Base-by-base conservation (phyloP, 2,329 filamentous ascomycete species). In the Meredithiella fracta region DNA sequence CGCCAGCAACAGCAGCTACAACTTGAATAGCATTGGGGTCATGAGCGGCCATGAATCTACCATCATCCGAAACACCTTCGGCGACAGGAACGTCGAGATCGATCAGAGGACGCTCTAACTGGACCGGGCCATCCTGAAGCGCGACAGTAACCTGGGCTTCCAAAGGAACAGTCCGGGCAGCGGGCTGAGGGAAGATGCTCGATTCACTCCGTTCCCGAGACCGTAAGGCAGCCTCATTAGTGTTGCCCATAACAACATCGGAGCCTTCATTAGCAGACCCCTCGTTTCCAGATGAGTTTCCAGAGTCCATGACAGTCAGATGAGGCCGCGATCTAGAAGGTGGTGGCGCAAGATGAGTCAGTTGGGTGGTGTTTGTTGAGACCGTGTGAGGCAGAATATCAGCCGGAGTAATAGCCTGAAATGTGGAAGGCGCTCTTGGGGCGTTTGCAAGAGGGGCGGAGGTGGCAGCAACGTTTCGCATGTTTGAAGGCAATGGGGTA, bases 21-120 rank as follows among this genome's bases (percentile, higher is more conserved):
- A 91, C 83, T 67, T 87, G 95, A 52, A 87, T 88, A 64, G 95
- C 89, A 37, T 84, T 80, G 51, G 83, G 83, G 54, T 86, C 83
- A 67, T 96, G 91, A 5, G 86, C 89, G 63, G 96, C 94, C 69
- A 95, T 94, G 69, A 97, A 96, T 0, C 89, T 88, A 57, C 91
- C 89, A 11, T 86, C 79, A 63, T 92, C 88, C 0, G 89, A 90
- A 2, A 85, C 85, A 34, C 85, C 85, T 1, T 85, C 85, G 6
- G 87, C 84, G 2, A 82, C 77, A 1, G 85, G 79, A 54, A 81
- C 82, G 40, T 87, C 82, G 37, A 95, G 76, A 20, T 51, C 49
- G 22, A 58, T 37, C 7, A 58, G 26, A 31, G 83, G 79, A 60
- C 92, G 86, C 56, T 89, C 86, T 71, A 94, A 83, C 8, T 26